Evolutionary conservation across 768 basidiomycete species (phyloP).

Genomic region (Tulasnella calospora): DNA sequence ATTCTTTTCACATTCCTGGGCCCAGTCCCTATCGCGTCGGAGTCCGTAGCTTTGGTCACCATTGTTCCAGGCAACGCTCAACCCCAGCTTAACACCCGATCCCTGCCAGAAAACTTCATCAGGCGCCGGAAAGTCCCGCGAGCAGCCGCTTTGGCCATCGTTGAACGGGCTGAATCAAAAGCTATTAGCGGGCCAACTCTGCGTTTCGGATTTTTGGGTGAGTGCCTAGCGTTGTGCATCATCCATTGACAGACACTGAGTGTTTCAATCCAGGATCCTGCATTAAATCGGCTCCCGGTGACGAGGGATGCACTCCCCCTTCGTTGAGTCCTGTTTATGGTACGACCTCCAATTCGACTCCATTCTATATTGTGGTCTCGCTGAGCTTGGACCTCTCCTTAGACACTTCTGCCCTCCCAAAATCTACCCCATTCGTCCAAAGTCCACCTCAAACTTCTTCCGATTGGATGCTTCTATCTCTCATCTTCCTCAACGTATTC

Average conservation of each 20-base stretch:
- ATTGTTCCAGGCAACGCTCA: constrained; percentile 15
- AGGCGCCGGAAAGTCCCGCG: constrained; percentile 3
- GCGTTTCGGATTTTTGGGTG: constrained; percentile 26
- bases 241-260: not conserved
- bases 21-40: constrained; percentile 20
- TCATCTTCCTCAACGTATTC: constrained; percentile 22
- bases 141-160: constrained; percentile 12
- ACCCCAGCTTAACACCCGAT: constrained; percentile 5
- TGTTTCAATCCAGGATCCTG: not conserved
- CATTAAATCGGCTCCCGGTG: not conserved
- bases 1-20: constrained; percentile 24
- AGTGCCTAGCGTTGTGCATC: not conserved
- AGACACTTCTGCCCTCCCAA: not conserved
- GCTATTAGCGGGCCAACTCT: constrained; percentile 15
- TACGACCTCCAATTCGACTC: not conserved
- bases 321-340: constrained; percentile 18
- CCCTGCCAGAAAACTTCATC: constrained; percentile 1
- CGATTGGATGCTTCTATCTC: constrained; percentile 23
- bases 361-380: not conserved
- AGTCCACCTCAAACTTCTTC: constrained; percentile 19
- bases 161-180: constrained; percentile 5
- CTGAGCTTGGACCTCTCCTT: not conserved
- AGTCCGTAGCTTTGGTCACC: constrained; percentile 5
- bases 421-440: constrained; percentile 5
- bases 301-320: not conserved